A percentile compares a stretch with the other conserved stretches of the same genome.
Evolutionary conservation across 2,329 filamentous ascomycete genomes (phyloP).

Genomic region (Raffaelea albimanens): DNA sequence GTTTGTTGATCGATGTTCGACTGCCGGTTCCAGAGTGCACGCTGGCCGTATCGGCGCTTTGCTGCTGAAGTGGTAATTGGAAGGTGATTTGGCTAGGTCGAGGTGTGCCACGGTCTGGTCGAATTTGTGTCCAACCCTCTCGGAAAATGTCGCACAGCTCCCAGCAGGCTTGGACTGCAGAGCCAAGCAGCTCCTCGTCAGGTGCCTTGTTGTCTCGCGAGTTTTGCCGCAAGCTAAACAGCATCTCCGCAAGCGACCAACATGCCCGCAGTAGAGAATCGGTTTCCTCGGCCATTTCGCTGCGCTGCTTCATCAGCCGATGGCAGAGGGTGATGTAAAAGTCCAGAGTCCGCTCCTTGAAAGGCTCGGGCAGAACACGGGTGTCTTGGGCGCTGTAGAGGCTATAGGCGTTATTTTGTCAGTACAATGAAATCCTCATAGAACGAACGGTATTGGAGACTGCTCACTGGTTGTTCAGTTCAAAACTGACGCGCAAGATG

Average conservation of each 20-base stretch:
- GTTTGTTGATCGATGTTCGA: constrained; percentile 32
- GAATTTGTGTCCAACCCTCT: constrained; percentile 81
- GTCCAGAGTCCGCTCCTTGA: constrained; percentile 81
- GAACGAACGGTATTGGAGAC: too few species aligned
- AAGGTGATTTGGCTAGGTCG: constrained; percentile 72
- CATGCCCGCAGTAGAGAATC: constrained; percentile 78
- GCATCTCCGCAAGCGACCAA: constrained; percentile 85
- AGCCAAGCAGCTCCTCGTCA: constrained; percentile 77
- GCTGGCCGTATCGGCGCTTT: constrained; percentile 25
- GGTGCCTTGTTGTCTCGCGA: constrained; percentile 60
- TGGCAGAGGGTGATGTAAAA: constrained; percentile 94
- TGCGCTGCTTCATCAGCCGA: constrained; percentile 89
- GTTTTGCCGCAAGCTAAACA: constrained; percentile 82
- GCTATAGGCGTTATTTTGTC: constrained; percentile 25
- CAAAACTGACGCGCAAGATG: constrained; percentile 83
- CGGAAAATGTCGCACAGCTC: constrained; percentile 89
- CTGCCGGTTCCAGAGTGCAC: constrained; percentile 7
- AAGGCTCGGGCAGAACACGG: constrained; percentile 71
- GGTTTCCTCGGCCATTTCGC: constrained; percentile 67
- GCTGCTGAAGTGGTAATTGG: constrained; percentile 32
- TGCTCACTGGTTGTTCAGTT: constrained; percentile 78
- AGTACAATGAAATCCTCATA: too few species aligned
- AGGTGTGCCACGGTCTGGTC: constrained; percentile 78
- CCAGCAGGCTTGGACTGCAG: constrained; percentile 89
- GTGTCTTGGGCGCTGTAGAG: constrained; percentile 83